phyloP scores from a whole-genome alignment of 768 basidiomycete genomes.

The Boletus subparvulus region DNA sequence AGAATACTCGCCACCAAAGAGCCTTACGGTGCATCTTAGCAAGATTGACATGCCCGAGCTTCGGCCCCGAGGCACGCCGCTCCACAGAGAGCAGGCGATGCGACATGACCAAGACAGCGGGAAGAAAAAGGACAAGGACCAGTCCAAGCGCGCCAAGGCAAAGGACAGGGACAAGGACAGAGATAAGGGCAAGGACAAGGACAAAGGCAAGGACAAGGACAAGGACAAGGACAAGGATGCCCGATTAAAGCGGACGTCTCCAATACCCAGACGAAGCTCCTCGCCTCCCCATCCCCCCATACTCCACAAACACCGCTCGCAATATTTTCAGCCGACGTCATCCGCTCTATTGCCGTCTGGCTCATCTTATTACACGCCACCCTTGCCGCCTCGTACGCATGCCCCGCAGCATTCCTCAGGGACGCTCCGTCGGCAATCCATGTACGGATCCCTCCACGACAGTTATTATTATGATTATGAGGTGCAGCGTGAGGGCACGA shows the following conservation, averaged over 20 bases:
- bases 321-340: conserved; percentile 18
- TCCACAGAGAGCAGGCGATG: background rate
- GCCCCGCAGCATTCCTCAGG: background rate
- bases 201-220: conserved; percentile 42
- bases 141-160: conserved; percentile 25
- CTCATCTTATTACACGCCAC: background rate
- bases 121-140: conserved; percentile 14
- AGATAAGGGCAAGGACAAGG: conserved; percentile 13
- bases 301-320: conserved; percentile 22
- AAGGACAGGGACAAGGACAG: conserved; percentile 42
- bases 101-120: background rate
- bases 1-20: conserved; percentile 64
- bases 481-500: background rate
- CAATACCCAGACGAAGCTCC: conserved; percentile 1
- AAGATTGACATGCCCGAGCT: conserved; percentile 89
- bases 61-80: conserved; percentile 20
- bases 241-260: background rate
- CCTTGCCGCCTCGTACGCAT: conserved; percentile 4
- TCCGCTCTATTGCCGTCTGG: conserved; percentile 35
- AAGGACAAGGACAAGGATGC: background rate
- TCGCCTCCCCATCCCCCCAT: conserved; percentile 11
- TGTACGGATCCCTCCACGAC: conserved; percentile 12
- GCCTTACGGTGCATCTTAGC: conserved; percentile 72
- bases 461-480: background rate
- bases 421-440: conserved; percentile 17